Evolutionary conservation across 2,329 filamentous ascomycete genomes (phyloP), one percentile per base, ranked within the genome.

Genomic region (Botrytis fragariae): DNA sequence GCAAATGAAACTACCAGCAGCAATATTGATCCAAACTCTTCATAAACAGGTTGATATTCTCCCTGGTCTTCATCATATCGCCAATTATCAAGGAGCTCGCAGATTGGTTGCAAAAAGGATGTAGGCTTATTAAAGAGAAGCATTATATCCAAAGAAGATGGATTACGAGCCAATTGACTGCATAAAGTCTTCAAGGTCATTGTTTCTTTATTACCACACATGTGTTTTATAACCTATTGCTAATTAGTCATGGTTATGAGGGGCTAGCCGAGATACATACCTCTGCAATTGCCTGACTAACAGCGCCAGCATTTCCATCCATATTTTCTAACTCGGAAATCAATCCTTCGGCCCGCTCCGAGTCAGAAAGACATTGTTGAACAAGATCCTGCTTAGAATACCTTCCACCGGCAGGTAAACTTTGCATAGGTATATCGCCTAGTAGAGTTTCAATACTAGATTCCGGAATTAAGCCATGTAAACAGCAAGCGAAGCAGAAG

Each of bases 251-350:
- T 68, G 20, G 4, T 54, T 59, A 62, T n/a, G 22, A 25, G 35
- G 20, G 32, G 35, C 7, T 10, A 59, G 39, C 8, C 12, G 42
- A 39, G 39, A 29, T 85, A 77, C 73, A 57, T 81, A 91, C 91
- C 84, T 93, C 92, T 57, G 90, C 88, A 62, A 95, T 85, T 4
- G 94, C 95, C 74, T 91, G 90, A 69, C 92, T 92, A 29, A 97
- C 93, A 3, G 94, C 93, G 3, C 93, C 94, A 3, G 93, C 93
- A 81, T 98, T 98, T 1, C 95, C 95, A 79, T 97, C 93, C 87
- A 96, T 94, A 69, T 91, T 92, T 73, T 97, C 94, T 37, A 99
- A 85, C 78, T 97, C 94, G 57, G 90, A 88, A 59, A 98, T 89
- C 45, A 97, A 85, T 61, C 90, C 88, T 76, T 94, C 92, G 1